Evolutionary conservation across 2,329 filamentous ascomycete species (phyloP), one percentile per base, ranked within the genome.

Genomic region (Trichocomaceae sp.): DNA sequence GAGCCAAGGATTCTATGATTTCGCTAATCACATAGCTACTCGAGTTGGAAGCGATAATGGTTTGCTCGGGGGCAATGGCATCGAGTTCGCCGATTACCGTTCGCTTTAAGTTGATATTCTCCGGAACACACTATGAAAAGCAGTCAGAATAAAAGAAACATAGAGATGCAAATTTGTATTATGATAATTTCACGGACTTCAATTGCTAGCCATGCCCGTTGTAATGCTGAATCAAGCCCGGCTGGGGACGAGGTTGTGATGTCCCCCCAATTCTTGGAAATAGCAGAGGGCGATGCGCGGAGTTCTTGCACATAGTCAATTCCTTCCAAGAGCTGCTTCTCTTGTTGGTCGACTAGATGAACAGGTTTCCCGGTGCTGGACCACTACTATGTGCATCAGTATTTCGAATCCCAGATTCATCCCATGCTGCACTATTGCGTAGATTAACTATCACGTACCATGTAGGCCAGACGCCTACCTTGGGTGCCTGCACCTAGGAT

Each of bases 1-100:
- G 47, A 0, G 58, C 58, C 20, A 77, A 52, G 0, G 65, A 66
- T 1, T 72, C 62, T 0, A 76, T 57, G n/a, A 78, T 75, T 49
- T 77, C 74, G 0, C 65, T 64, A 19, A 73, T 75, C 6, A 70
- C 69, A 58, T 75, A 77, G 50, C 75, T 77, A 55, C 75, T 77
- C 0, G 76, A 78, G 51, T 78, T 78, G 0, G 74, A 76, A 0
- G 72, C 75, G 45, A 78, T 69, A 5, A 77, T 72, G 0, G 69
- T 70, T 0, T 70, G 64, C 0, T 62, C 55, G 0, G 63, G 60
- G 0, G 75, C 68, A 1, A 72, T 47, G 1, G 64, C 55, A 58
- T 77, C 76, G 2, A 78, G 62, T 20, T 76, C 60, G 0, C 57
- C 44, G 22, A 78, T 69, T 4, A 75, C 63, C 2, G 65, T 59